These are phyloP conservation scores for Mortierella claussenii DNA, from an alignment of 192 early-diverging fungal genomes.

Conservation along the genomic window DNA sequence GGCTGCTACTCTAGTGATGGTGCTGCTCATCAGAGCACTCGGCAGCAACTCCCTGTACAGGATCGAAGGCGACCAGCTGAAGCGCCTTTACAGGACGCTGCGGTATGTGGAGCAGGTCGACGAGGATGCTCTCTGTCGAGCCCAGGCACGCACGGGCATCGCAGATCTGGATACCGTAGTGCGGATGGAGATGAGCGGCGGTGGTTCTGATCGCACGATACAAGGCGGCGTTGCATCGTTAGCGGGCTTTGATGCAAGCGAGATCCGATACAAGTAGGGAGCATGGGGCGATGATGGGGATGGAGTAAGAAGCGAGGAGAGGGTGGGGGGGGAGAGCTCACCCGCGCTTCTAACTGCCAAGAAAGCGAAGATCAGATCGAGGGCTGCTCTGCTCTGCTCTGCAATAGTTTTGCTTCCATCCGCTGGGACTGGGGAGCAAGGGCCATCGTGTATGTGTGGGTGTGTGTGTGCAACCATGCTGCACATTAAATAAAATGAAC, in stretches of 20 bases:
- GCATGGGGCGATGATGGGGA: too few species aligned
- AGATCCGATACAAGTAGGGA: constrained; percentile 31
- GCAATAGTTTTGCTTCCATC: too few species aligned
- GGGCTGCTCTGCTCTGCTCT: too few species aligned
- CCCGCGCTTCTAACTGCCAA: too few species aligned
- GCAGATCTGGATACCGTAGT: constrained; percentile 75
- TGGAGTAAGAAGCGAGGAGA: too few species aligned
- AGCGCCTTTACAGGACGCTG: constrained; percentile 66
- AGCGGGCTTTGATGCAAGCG: neutral
- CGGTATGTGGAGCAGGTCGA: constrained; percentile 73
- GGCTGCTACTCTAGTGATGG: constrained; percentile 75
- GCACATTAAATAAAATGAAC: neutral
- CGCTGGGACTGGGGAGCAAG: too few species aligned
- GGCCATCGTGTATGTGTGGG: too few species aligned
- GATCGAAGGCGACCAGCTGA: constrained; percentile 68
- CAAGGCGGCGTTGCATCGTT: neutral
- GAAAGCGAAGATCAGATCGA: too few species aligned
- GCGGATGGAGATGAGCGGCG: constrained; percentile 38
- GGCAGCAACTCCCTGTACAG: constrained; percentile 58
- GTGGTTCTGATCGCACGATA: neutral
- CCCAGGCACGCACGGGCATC: constrained; percentile 77
- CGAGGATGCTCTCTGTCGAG: constrained; percentile 73
- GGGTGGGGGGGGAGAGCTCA: too few species aligned
- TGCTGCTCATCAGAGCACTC: constrained; percentile 78
- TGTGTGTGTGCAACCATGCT: too few species aligned